Percentiles rank a stretch among this genome's conserved stretches.
These are phyloP conservation scores for Nemania abortiva DNA, from an alignment of 2,329 filamentous ascomycete genomes.

Conservation along the genomic window DNA sequence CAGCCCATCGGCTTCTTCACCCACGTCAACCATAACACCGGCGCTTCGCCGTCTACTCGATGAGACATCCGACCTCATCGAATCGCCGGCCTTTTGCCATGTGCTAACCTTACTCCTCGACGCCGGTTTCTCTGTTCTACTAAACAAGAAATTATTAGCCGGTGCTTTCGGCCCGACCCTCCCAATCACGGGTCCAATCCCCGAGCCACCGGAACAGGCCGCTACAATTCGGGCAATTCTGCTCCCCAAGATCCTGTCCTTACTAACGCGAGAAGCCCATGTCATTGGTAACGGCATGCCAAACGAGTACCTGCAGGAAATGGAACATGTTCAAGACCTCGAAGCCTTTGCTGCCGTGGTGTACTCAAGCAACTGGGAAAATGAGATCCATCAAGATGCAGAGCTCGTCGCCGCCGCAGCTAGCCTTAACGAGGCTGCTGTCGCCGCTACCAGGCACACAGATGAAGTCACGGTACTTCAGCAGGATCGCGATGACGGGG, in stretches of 20 bases:
- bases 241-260: constrained; percentile 88
- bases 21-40: constrained; percentile 55
- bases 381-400: constrained; percentile 67
- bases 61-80: constrained; percentile 94
- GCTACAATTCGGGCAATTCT: constrained; percentile 54
- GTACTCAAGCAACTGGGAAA: constrained; percentile 86
- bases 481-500: constrained; percentile 37
- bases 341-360: constrained; percentile 89
- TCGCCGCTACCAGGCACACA: constrained; percentile 20
- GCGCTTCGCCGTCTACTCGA: constrained; percentile 88
- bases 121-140: constrained; percentile 83
- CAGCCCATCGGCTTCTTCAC: constrained; percentile 37
- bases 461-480: constrained; percentile 16
- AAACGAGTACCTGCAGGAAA: constrained; percentile 77
- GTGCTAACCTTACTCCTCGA: constrained; percentile 90
- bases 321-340: constrained; percentile 81
- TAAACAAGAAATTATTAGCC: constrained; percentile 83
- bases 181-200: constrained; percentile 51
- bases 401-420: constrained; percentile 43
- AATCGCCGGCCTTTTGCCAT: constrained; percentile 90
- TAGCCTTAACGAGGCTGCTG: constrained; percentile 29
- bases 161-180: constrained; percentile 72
- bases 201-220: constrained; percentile 36
- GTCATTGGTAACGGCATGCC: constrained; percentile 83
- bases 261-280: constrained; percentile 91